Conservation (phyloP, 371 early-diverging fungal genomes). For the Capillidium heterosporum region DNA sequence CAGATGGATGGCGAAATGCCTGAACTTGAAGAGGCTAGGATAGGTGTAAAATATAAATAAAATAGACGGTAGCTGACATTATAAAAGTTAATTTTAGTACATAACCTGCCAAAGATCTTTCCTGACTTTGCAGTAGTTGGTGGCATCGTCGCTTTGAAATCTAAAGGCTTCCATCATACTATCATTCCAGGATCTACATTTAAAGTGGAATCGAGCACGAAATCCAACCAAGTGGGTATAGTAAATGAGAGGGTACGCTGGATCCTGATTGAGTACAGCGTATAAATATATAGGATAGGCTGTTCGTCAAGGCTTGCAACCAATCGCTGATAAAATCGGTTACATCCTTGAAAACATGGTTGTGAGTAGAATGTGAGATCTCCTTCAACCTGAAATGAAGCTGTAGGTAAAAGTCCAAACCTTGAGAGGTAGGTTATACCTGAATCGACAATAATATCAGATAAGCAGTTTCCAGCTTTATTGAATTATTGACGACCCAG, state of each 20-base stretch:
- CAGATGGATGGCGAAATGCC: too few species aligned
- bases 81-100: constrained; percentile 1
- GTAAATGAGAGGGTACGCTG: constrained; percentile 57
- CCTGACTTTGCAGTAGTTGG: neutral
- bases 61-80: neutral
- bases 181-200: neutral
- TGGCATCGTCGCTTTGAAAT: neutral
- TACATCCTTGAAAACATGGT: constrained; percentile 63
- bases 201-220: constrained; percentile 61
- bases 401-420: constrained; percentile 81
- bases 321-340: constrained; percentile 40
- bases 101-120: neutral
- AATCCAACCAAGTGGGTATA: constrained; percentile 74
- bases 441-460: constrained; percentile 87
- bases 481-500: constrained; percentile 35
- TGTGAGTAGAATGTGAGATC: constrained; percentile 68
- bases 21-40: too few species aligned
- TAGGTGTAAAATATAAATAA: too few species aligned
- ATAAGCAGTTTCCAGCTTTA: constrained; percentile 47
- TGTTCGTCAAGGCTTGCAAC: constrained; percentile 53
- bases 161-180: neutral
- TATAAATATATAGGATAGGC: constrained; percentile 65
- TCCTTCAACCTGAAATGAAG: constrained; percentile 67
- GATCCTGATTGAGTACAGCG: constrained; percentile 71
- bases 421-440: constrained; percentile 62